Evolutionary conservation across 148 eudicot species (phyloP).

Genomic region (Amaranthus palmeri): DNA sequence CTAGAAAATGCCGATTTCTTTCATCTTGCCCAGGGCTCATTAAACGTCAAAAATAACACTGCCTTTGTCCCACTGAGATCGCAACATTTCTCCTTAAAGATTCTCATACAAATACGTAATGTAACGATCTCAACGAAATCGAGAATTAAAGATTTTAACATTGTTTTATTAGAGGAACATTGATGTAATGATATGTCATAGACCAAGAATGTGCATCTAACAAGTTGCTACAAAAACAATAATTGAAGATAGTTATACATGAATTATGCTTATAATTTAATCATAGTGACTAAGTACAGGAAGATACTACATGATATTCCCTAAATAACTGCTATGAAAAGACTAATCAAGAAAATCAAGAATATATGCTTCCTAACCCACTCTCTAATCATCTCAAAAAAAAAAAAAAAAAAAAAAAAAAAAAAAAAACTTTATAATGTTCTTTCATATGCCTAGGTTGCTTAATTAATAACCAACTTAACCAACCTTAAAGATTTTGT

Average conservation of each 20-base stretch:
- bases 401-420: background rate
- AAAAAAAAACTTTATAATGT: background rate
- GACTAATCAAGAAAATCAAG: background rate
- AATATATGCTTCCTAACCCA: constrained; percentile 20
- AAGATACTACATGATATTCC: background rate
- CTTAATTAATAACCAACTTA: constrained; percentile 4
- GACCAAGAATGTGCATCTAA: constrained; percentile 1
- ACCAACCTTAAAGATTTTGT: constrained; percentile 8
- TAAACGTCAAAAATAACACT: too few species aligned
- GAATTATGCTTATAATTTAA: background rate
- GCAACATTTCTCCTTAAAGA: too few species aligned
- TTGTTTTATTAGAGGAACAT: background rate
- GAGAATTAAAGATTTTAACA: background rate
- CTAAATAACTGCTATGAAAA: constrained; percentile 15
- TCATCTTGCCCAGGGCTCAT: too few species aligned
- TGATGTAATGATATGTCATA: background rate
- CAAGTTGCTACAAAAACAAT: constrained; percentile 5
- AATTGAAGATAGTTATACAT: background rate
- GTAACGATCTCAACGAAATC: too few species aligned
- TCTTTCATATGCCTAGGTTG: background rate
- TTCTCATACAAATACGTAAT: too few species aligned
- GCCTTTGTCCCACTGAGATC: too few species aligned
- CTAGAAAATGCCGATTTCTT: too few species aligned
- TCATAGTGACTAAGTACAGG: background rate
- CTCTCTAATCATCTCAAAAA: background rate